Evolutionary conservation across 306 rosid species (phyloP), one percentile per base, ranked within the genome.

Genomic region (Lathyrus sativus): DNA sequence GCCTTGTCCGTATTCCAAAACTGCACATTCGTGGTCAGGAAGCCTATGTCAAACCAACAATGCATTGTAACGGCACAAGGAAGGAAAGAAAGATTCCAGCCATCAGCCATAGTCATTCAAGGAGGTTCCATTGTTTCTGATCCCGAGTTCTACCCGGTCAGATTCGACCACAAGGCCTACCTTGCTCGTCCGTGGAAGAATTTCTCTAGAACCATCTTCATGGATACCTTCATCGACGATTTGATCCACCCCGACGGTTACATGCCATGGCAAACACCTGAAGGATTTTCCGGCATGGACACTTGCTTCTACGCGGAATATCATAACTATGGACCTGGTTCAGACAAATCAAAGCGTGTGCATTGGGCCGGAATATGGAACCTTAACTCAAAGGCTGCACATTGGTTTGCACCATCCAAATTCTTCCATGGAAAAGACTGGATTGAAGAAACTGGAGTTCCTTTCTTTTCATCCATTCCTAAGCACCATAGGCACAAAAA

Each of bases 181-280:
- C 58, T 66, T 0, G 71, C 71, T 2, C 71, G 71, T 48, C 71
- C 71, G 5, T 66, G 71, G 71, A 66, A 66, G 59, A 66, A 66
- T n/a, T 86, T 35, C 24, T 90, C 97, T 0, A 83, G 97, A 71
- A 88, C 92, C 1, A 26, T 88, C 60, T 41, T 90, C 63, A 84
- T 84, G 89, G 85, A 86, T 8, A 39, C 88, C 0, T 74, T 7
- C 79, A 79, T 90, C 3, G 92, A 76, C 4, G 87, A 81, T 11
- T 53, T 86, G 67, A 86, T 90, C 37, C 44, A 65, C 4, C 81
- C 81, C 0, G 70, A 79, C 12, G 97, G 97, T 6, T 90, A 79
- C 73, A 1, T 76, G 71, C 85, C 95, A 1, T 88, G 97, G 95
- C 33, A 18, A 1, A 86, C 82, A 0, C 13, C 0, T 53, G 35